Conservation (phyloP, 345 rosid genomes). For the Raphanus sativus region DNA sequence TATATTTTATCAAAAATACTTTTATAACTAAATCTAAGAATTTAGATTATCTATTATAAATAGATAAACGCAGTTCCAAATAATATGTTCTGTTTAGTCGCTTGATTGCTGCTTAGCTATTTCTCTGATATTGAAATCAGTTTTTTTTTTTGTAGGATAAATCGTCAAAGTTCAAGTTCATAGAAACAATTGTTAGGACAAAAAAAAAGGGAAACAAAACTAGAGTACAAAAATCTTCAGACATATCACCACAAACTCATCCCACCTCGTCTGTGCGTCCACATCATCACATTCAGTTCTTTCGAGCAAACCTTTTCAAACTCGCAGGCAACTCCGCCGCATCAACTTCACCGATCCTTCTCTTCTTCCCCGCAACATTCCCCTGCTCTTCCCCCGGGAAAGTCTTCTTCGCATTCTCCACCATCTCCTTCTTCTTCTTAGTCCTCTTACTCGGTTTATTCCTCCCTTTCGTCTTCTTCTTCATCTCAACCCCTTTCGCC, state of each 20-base stretch:
- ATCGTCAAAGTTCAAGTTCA: not conserved
- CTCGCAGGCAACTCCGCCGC: constrained; percentile 50
- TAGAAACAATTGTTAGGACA: not conserved
- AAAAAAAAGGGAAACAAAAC: not conserved
- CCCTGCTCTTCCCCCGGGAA: constrained; percentile 53
- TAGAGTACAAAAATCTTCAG: not conserved
- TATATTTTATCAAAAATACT: too few relatives aligned
- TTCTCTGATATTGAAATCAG: too few relatives aligned
- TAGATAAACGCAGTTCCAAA: too few relatives aligned
- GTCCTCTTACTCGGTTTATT: constrained; percentile 66
- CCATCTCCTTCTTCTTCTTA: constrained; percentile 60
- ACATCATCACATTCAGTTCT: constrained; percentile 7
- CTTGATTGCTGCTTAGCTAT: too few relatives aligned
- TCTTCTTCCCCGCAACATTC: constrained; percentile 54
- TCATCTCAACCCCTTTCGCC: constrained; percentile 47
- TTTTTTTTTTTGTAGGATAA: not conserved
- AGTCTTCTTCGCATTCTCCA: constrained; percentile 60
- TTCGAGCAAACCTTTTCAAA: constrained; percentile 27
- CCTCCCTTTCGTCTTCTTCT: constrained; percentile 88
- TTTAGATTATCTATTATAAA: too few relatives aligned
- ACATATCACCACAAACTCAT: not conserved
- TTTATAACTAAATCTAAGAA: too few relatives aligned
- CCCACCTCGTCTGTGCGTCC: not conserved
- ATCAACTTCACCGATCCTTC: constrained; percentile 44
- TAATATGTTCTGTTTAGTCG: too few relatives aligned